Conservation (phyloP, 176 grass and related monocot species). For the Eleusine coracana region DNA sequence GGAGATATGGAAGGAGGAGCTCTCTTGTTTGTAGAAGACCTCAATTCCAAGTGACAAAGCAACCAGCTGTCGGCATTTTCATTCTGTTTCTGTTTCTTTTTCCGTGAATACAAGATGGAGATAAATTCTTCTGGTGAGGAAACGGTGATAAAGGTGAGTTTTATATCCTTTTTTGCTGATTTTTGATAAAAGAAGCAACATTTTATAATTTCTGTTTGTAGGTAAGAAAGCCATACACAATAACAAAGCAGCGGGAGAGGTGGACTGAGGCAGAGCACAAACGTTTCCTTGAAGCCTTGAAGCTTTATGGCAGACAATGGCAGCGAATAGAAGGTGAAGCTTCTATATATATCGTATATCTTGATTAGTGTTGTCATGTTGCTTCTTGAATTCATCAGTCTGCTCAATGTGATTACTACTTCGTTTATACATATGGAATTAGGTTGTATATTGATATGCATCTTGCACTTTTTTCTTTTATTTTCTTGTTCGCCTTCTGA, state of each 20-base stretch:
- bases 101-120: constrained; percentile 62
- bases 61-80: constrained; percentile 26
- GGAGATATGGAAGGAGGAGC: constrained; percentile 74
- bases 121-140: constrained; percentile 80
- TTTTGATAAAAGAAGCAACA: constrained; percentile 36
- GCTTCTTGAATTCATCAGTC: constrained; percentile 11
- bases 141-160: constrained; percentile 72
- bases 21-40: constrained; percentile 72
- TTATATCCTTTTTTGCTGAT: constrained; percentile 22
- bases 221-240: constrained; percentile 94
- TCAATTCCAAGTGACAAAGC: constrained; percentile 78
- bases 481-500: constrained; percentile 33
- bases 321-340: constrained; percentile 95
- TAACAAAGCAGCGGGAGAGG: constrained; percentile 92
- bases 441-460: constrained; percentile 41
- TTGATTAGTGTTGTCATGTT: constrained; percentile 15
- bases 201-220: constrained; percentile 43
- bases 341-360: constrained; percentile 28
- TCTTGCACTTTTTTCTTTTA: constrained; percentile 33
- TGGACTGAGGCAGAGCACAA: constrained; percentile 98
- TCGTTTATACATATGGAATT: constrained; percentile 19
- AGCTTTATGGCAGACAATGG: constrained; percentile 94
- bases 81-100: constrained; percentile 34
- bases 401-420: constrained; percentile 23
- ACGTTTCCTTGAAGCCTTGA: constrained; percentile 90